phyloP scores from a whole-genome alignment of 179 eudicot genomes.

The Silene coronaria region DNA sequence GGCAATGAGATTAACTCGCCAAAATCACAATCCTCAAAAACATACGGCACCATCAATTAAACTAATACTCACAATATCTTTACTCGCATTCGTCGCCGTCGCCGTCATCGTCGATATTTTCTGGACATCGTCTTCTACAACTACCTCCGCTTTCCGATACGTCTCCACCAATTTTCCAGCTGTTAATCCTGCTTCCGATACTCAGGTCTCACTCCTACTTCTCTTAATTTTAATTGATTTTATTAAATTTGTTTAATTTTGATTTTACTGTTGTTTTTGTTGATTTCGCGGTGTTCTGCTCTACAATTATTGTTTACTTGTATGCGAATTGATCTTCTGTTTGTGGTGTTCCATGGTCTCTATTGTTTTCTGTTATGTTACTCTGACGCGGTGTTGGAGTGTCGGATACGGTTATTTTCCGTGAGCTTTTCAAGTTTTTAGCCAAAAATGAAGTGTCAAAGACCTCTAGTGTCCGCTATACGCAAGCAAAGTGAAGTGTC shows the following conservation, averaged over 20 bases:
- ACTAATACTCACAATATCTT: slow-evolving; percentile 29
- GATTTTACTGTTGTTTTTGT: too few relatives aligned
- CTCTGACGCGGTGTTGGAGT: too few relatives aligned
- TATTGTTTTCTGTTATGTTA: neutral
- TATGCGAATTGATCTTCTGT: too few relatives aligned
- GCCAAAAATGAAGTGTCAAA: too few relatives aligned
- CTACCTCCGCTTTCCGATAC: slow-evolving; percentile 35
- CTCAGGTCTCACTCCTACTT: slow-evolving; percentile 20
- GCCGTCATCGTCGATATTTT: slow-evolving; percentile 55
- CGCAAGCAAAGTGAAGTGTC: too few relatives aligned
- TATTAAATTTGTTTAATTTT: too few relatives aligned
- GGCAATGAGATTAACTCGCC: slow-evolving; percentile 40
- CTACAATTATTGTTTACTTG: too few relatives aligned
- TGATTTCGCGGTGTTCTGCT: too few relatives aligned
- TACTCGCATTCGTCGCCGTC: slow-evolving; percentile 40
- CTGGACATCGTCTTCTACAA: slow-evolving; percentile 75
- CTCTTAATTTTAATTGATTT: neutral
- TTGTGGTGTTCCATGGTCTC: too few relatives aligned
- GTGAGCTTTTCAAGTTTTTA: too few relatives aligned
- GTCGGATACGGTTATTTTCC: too few relatives aligned
- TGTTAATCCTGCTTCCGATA: slow-evolving; percentile 15
- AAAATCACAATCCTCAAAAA: slow-evolving; percentile 7
- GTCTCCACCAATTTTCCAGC: slow-evolving; percentile 29
- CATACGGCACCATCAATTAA: slow-evolving; percentile 21
- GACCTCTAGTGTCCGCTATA: too few relatives aligned